Evolutionary conservation across 148 eudicot genomes (phyloP).

Genomic region (Oxyria digyna): DNA sequence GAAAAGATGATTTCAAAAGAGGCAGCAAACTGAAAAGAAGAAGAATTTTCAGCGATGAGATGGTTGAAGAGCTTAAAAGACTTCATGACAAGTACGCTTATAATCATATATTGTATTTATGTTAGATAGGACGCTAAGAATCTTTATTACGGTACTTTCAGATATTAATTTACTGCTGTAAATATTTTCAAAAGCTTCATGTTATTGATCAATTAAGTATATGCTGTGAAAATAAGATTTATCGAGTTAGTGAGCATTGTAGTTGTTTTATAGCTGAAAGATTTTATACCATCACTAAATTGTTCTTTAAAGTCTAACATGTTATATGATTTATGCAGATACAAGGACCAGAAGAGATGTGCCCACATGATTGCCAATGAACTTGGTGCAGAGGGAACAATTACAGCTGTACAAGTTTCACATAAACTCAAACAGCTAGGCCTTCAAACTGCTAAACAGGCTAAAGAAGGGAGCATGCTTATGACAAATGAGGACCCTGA

Average conservation of each 20-base stretch:
- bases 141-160: not conserved
- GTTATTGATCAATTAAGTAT: not conserved
- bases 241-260: not conserved
- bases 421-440: constrained; percentile 90
- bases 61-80: constrained; percentile 38
- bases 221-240: not conserved
- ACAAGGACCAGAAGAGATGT: constrained; percentile 82
- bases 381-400: constrained; percentile 46
- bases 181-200: not conserved
- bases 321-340: constrained; percentile 35
- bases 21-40: constrained; percentile 29
- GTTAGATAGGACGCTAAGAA: too few relatives aligned
- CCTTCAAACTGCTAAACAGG: constrained; percentile 35
- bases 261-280: not conserved
- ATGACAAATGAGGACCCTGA: constrained; percentile 50
- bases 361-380: constrained; percentile 84
- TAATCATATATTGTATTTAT: too few relatives aligned
- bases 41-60: constrained; percentile 38
- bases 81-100: constrained; percentile 60
- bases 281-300: not conserved
- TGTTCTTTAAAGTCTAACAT: not conserved
- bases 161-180: not conserved
- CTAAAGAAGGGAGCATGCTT: constrained; percentile 16
- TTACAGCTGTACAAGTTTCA: constrained; percentile 70
- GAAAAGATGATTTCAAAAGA: constrained; percentile 23